Evolutionary conservation across 179 eudicot species (phyloP), one percentile per base, ranked within the genome.

Genomic region (Gypsophila paniculata): DNA sequence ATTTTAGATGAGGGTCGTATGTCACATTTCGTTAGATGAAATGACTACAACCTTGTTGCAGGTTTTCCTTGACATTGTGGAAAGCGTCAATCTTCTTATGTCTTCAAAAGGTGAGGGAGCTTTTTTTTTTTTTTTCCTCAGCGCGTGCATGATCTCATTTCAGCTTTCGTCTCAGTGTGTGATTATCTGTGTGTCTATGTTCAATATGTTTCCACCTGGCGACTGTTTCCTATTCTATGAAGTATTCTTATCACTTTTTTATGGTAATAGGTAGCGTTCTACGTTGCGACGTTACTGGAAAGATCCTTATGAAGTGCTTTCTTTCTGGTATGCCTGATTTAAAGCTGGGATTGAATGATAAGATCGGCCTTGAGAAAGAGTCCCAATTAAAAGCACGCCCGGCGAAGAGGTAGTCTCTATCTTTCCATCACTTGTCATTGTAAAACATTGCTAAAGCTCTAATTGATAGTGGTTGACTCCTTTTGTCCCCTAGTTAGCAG

Each of bases 261-360:
- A 36, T 29, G 25, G 44, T 71, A 65, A 61, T 75, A 93, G 97
- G 98, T 69, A 88, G 94, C 21, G 98, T 93, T 70, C 83, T 93
- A 63, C 96, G 96, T 15, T 93, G 98, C 74, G 99, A 95, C 85
- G 99, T 95, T 66, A 91, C 99, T 72, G 99, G 99, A 69, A 95
- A 95, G 86, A 77, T 95, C 77, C 91, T 95, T 19, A 95, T 95
- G 97, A 95, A 95, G 84, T 95, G 99, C 81, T 95, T 95, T 72
- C 99, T 95, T 72, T 91, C 99, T 84, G 99, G 97, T 76, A 95
- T 95, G 99, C 99, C 99, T 71, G 99, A 95, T 84, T 80, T 95
- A 84, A 95, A 95, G 91, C 81, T 95, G 82, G 99, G 99, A 68
- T 77, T 95, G 74, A 95, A 95, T 82, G 99, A 95, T 79, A 95